Base-by-base conservation (phyloP, 2,329 filamentous ascomycete genomes). In the Cryoendolithus antarcticus region DNA sequence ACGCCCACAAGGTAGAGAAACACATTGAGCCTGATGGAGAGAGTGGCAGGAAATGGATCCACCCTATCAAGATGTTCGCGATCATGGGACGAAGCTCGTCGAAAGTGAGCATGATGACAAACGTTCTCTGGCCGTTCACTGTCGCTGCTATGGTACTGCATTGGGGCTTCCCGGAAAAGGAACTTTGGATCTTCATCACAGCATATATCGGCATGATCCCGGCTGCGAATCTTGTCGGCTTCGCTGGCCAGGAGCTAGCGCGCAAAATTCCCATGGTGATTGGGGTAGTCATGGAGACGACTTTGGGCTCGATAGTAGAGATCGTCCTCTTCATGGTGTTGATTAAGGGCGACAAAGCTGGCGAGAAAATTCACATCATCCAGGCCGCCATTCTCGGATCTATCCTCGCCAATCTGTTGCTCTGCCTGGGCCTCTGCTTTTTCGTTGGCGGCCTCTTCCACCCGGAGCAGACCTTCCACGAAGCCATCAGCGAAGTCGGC, bases 381-480 rank as follows among this genome's bases (percentile, higher is more conserved):
- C 77, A 84, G 54, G 82, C 82, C 36, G 85, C 85, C 11, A 86
- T 93, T 43, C 63, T 93, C 1, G 85, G 86, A 11, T 88, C 82
- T 0, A 80, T 93, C 32, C 61, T 93, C 27, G 84, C 85, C 9
- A 93, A 86, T 24, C 71, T 91, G 63, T 63, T 93, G 34, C 67
- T 93, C 4, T 93, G 85, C 51, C 62, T 91, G n/a, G 85, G 85
- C 0, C 55, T 81, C 37, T 91, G 83, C 59, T 93, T 93, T 66
- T 78, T 89, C 49, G 71, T 79, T 15, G 82, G 83, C 28, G 85
- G 85, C 9, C 53, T 89, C 34, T 67, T 70, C 40, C 74, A 77
- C 27, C 69, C 81, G 8, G 75, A 83, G 50, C 74, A 85, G 52
- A 69, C 65, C 6, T 91, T 91, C 54, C 79, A 81, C 55, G 77